Conservation (phyloP, 2,329 filamentous ascomycete species). For the Aspergillus sp. region DNA sequence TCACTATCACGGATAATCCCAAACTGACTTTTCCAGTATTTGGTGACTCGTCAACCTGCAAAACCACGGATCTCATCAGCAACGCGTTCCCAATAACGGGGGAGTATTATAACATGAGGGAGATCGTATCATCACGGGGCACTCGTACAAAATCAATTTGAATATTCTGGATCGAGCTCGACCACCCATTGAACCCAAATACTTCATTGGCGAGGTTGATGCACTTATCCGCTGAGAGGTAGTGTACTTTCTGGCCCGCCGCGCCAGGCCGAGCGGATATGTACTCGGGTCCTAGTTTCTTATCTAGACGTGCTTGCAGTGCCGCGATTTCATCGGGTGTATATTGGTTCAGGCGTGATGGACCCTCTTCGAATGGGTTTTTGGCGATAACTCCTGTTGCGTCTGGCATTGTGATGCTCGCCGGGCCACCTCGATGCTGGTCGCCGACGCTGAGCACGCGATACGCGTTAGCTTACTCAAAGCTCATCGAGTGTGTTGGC, state of each 20-base stretch:
- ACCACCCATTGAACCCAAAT: conserved; percentile 98
- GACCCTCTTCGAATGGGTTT: conserved; percentile 80
- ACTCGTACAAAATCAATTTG: conserved; percentile 81
- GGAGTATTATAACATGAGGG: background rate
- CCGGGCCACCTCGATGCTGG: conserved; percentile 56
- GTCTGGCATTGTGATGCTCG: conserved; percentile 44
- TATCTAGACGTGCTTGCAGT: conserved; percentile 81
- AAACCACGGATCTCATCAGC: background rate
- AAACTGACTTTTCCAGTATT: conserved; percentile 77
- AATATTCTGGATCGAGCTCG: conserved; percentile 89
- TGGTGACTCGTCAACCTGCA: conserved; percentile 73
- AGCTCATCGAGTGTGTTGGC: background rate
- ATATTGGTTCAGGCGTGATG: conserved; percentile 71
- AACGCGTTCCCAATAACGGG: background rate
- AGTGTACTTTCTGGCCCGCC: conserved; percentile 83
- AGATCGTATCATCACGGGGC: background rate
- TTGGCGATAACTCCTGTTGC: conserved; percentile 35
- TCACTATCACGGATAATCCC: conserved; percentile 84
- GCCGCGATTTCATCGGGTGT: conserved; percentile 89
- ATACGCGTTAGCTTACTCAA: conserved; percentile 21
- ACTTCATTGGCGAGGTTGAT: conserved; percentile 94
- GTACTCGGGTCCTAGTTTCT: conserved; percentile 93
- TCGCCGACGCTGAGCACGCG: conserved; percentile 61
- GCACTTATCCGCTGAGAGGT: conserved; percentile 93
- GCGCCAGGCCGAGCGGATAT: conserved; percentile 84